phyloP scores from a whole-genome alignment of 805 yeast species.

The Brettanomyces nanus region DNA sequence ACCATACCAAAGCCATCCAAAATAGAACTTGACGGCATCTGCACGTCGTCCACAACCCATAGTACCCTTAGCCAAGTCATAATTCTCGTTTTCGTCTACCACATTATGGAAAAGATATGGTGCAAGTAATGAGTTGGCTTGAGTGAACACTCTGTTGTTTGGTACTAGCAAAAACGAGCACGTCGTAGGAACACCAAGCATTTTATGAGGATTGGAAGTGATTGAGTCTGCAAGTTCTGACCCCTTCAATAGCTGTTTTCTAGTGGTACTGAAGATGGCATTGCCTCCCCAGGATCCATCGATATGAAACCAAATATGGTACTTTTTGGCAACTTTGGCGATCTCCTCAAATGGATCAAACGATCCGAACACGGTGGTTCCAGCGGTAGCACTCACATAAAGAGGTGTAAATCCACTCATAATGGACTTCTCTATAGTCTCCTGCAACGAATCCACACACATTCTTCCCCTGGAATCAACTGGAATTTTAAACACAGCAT shows the following conservation, averaged over 20 bases:
- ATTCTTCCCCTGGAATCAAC: conserved; percentile 51
- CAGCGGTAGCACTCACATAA: conserved; percentile 77
- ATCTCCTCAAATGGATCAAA: conserved; percentile 61
- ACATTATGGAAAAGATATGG: conserved; percentile 70
- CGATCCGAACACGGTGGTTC: conserved; percentile 83
- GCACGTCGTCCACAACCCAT: conserved; percentile 90
- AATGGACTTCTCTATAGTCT: conserved; percentile 33
- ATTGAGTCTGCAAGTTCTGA: conserved; percentile 62
- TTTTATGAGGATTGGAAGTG: conserved; percentile 79
- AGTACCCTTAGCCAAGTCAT: conserved; percentile 80
- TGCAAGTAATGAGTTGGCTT: conserved; percentile 68
- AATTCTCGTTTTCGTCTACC: conserved; percentile 44
- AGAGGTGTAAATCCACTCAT: conserved; percentile 60
- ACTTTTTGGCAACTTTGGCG: conserved; percentile 40
- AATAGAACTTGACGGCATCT: conserved; percentile 68
- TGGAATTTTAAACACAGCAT: conserved; percentile 53
- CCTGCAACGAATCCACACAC: conserved; percentile 40
- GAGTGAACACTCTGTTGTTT: conserved; percentile 54
- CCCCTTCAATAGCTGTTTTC: conserved; percentile 45
- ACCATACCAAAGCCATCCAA: conserved; percentile 81
- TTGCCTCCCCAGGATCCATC: conserved; percentile 95
- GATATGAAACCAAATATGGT: conserved; percentile 69
- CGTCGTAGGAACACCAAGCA: conserved; percentile 80
- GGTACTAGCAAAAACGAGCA: conserved; percentile 71
- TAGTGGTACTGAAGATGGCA: conserved; percentile 52